These are phyloP conservation scores for Coniochaeta sp. DNA, from an alignment of 2,329 filamentous ascomycete genomes.

Conservation along the genomic window DNA sequence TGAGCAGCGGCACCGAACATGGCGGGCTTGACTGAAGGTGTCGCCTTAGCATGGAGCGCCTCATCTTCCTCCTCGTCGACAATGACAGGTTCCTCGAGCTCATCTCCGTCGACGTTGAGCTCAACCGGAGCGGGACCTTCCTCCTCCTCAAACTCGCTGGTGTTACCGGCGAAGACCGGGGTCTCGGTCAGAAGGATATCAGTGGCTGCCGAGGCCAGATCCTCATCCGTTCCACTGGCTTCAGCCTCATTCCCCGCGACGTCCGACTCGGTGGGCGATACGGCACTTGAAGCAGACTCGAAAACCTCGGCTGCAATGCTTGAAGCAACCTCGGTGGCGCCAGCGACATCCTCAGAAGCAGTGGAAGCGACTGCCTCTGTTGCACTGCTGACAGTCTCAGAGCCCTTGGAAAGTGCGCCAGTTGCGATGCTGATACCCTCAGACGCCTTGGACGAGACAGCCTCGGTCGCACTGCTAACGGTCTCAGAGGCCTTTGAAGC, in stretches of 20 bases:
- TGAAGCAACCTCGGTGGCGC: constrained; percentile 8
- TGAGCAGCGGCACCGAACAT: constrained; percentile 46
- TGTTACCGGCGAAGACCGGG: constrained; percentile 20
- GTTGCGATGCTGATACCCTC: constrained; percentile 8
- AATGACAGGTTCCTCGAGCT: constrained; percentile 11
- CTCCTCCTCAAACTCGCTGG: constrained; percentile 11
- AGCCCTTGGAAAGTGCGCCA: background rate
- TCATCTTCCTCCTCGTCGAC: constrained; percentile 13
- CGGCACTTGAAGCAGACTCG: constrained; percentile 6
- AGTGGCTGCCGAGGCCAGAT: constrained; percentile 13
- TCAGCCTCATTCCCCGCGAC: constrained; percentile 15
- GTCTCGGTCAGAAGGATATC: constrained; percentile 23
- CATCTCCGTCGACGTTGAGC: constrained; percentile 16
- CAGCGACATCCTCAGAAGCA: constrained; percentile 8
- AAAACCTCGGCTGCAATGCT: constrained; percentile 12
- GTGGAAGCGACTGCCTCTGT: background rate
- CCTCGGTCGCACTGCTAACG: background rate
- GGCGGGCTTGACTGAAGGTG: constrained; percentile 34
- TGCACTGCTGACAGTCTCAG: background rate
- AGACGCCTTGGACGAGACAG: constrained; percentile 4
- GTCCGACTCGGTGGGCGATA: constrained; percentile 2
- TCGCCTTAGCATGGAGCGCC: constrained; percentile 14
- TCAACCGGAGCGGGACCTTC: constrained; percentile 12
- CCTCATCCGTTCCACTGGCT: constrained; percentile 10
- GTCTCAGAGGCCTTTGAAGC: too few relatives aligned